Evolutionary conservation across 495 filamentous ascomycete genomes (phyloP).

Genomic region (Hypoxylon lienhwacheense): DNA sequence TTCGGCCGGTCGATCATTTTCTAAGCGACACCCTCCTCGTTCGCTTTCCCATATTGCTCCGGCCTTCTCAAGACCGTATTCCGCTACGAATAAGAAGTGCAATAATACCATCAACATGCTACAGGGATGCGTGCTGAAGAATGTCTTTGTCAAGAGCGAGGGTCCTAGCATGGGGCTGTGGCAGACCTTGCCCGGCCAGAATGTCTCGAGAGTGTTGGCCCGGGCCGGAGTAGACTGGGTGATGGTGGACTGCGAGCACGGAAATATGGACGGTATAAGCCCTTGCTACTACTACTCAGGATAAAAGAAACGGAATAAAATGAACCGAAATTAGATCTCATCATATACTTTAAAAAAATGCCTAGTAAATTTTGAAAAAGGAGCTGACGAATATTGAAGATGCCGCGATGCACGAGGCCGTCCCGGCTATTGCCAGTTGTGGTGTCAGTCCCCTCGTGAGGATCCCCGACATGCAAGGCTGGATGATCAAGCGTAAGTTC

Average conservation of each 20-base stretch:
- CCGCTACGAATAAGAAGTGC: too few species aligned
- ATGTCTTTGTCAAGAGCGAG: conserved; percentile 57
- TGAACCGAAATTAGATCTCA: not conserved
- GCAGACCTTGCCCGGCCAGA: conserved; percentile 77
- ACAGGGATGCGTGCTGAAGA: conserved; percentile 63
- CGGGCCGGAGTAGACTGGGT: conserved; percentile 73
- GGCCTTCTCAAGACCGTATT: conserved; percentile 5
- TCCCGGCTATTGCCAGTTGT: conserved; percentile 67
- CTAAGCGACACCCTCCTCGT: not conserved
- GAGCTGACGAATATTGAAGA: conserved; percentile 47
- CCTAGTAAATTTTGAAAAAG: not conserved
- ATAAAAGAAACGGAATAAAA: not conserved
- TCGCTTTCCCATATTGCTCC: not conserved
- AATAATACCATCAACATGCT: too few species aligned
- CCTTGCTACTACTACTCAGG: not conserved
- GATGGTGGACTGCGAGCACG: conserved; percentile 76
- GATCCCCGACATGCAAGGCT: conserved; percentile 65
- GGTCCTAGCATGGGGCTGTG: conserved; percentile 65
- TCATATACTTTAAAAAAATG: not conserved
- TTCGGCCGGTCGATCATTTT: conserved; percentile 3
- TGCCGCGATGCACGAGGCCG: conserved; percentile 80
- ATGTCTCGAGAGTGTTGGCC: conserved; percentile 68
- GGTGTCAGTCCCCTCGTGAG: conserved; percentile 70
- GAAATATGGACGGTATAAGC: conserved; percentile 69
- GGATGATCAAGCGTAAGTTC: conserved; percentile 70